Conservation (phyloP, 257 asterid species). For the Asclepias syriaca region DNA sequence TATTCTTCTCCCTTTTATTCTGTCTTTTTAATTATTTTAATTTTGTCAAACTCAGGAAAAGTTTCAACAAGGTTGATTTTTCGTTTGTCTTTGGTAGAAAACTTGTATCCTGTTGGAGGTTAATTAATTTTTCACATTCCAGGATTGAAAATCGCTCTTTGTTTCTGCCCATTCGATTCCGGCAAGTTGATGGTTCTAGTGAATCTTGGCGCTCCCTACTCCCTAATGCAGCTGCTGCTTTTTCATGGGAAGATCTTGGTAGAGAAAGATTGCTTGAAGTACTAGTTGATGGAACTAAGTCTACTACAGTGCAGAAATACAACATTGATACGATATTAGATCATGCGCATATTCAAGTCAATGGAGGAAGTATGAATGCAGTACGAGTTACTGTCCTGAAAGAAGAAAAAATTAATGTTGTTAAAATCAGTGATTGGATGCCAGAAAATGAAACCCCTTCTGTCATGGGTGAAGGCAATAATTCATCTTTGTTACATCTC, state of each 20-base stretch:
- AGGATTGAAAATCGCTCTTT: conserved; percentile 94
- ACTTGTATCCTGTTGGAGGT: conserved; percentile 13
- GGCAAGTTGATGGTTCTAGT: conserved; percentile 73
- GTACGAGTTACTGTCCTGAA: conserved; percentile 62
- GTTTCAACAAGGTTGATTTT: background rate
- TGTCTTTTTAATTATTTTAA: background rate
- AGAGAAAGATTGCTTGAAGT: conserved; percentile 65
- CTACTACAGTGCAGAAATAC: conserved; percentile 54
- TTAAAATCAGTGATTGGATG: conserved; percentile 88
- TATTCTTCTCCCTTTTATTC: background rate
- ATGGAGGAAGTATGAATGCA: conserved; percentile 59
- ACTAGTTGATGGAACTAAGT: conserved; percentile 67
- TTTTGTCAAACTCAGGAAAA: background rate
- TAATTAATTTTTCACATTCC: conserved; percentile 20
- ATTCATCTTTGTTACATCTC: conserved; percentile 39
- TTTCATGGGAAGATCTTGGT: conserved; percentile 97
- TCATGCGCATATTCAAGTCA: conserved; percentile 64
- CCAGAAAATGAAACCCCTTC: conserved; percentile 48
- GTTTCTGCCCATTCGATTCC: conserved; percentile 69
- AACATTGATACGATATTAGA: conserved; percentile 86
- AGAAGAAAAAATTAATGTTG: conserved; percentile 88
- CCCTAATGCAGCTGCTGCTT: conserved; percentile 77
- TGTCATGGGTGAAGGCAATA: conserved; percentile 35
- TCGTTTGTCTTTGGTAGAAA: conserved; percentile 1
- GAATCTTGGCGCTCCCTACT: conserved; percentile 78